These are phyloP conservation scores for Scheffersomyces cryptocercus DNA, from an alignment of 1,139 yeast species.

Conservation along the genomic window DNA sequence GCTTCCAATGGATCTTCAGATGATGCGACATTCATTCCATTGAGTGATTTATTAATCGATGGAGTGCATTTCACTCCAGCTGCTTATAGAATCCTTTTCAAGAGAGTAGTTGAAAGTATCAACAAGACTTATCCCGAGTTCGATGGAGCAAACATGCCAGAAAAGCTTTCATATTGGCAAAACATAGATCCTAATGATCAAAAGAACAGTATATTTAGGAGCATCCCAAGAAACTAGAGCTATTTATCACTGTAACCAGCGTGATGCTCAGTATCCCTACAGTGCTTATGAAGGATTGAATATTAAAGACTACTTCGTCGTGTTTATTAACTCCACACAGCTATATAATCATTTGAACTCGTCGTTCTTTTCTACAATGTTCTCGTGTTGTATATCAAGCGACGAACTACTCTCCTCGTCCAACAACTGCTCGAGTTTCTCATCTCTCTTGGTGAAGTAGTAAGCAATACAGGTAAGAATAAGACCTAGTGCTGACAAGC, in stretches of 20 bases:
- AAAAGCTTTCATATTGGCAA: slow-evolving; percentile 30
- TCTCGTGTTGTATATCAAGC: no score
- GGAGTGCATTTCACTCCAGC: slow-evolving; percentile 69
- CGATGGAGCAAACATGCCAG: slow-evolving; percentile 35
- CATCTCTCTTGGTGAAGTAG: slow-evolving; percentile 34
- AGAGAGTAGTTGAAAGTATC: slow-evolving; percentile 42
- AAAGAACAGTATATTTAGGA: not conserved
- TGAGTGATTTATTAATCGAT: slow-evolving; percentile 37
- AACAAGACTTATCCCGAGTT: slow-evolving; percentile 47
- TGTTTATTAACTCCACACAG: no score
- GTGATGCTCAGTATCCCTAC: no score
- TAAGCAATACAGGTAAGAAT: slow-evolving; percentile 24
- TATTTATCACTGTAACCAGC: no score
- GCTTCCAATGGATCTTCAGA: slow-evolving; percentile 1
- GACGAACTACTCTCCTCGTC: not conserved
- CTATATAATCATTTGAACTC: no score
- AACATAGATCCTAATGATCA: slow-evolving; percentile 7
- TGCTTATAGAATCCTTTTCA: slow-evolving; percentile 58
- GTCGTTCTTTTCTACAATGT: no score
- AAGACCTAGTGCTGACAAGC: slow-evolving; percentile 20
- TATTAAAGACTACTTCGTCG: no score
- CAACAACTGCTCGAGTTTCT: slow-evolving; percentile 8
- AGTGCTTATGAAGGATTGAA: no score
- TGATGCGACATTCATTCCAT: slow-evolving; percentile 10
- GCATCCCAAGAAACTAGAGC: no score